A percentile compares a stretch with the other conserved stretches of the same genome.
phyloP scores from a whole-genome alignment of 2,329 filamentous ascomycete genomes.

The Phaeophleospora eucalypticola region DNA sequence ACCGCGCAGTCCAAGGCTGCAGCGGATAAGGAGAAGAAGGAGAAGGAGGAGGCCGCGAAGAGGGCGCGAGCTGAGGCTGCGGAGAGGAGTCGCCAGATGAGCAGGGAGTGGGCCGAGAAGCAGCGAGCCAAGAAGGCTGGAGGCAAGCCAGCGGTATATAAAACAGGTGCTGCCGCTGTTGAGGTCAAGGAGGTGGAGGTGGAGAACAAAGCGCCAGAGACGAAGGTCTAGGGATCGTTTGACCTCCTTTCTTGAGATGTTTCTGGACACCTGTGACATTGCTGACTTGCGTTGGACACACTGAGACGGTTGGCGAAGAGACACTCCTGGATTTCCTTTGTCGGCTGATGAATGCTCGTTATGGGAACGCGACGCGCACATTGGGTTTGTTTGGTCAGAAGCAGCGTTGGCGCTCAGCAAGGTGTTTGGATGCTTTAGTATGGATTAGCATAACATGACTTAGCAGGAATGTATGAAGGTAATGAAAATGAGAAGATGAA shows the following conservation, averaged over 20 bases:
- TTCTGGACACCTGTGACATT: no score
- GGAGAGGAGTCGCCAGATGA: conserved; percentile 41
- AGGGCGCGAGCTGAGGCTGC: conserved; percentile 45
- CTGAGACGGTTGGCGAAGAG: no score
- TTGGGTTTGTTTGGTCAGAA: background rate
- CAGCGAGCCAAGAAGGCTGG: conserved; percentile 35
- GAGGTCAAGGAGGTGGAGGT: background rate
- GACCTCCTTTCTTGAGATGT: no score
- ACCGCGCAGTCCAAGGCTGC: conserved; percentile 40
- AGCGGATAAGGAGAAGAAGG: conserved; percentile 38
- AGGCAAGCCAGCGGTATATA: background rate
- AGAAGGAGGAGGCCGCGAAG: conserved; percentile 48
- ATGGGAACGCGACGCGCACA: no score
- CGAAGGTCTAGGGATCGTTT: background rate
- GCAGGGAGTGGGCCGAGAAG: conserved; percentile 49
- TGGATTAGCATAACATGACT: background rate
- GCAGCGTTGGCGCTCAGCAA: conserved; percentile 1
- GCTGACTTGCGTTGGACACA: no score
- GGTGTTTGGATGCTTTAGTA: background rate
- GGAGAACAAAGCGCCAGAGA: background rate
- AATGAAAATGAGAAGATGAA: background rate
- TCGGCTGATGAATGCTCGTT: no score
- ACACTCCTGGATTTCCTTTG: no score
- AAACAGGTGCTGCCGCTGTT: background rate
- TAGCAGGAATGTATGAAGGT: background rate